Evolutionary conservation across 768 basidiomycete species (phyloP), one percentile per base, ranked within the genome.

Genomic region (Tylopilus felleus): DNA sequence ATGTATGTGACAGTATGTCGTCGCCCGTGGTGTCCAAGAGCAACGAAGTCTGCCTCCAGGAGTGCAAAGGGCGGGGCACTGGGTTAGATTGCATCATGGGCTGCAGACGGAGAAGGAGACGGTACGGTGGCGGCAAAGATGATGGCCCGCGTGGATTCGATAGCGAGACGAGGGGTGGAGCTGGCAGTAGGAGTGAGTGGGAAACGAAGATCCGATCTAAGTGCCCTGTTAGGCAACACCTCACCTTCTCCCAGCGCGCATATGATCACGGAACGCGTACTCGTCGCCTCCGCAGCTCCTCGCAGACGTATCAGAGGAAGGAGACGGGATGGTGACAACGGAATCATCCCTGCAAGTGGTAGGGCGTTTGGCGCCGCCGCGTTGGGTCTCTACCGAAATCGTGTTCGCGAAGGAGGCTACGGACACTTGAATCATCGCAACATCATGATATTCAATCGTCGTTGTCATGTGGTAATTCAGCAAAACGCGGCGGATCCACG

Each of bases 331-430:
- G 62, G 53, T 55, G 41, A 61, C 52, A 27, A 54, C 51, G 35
- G 59, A 52, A 38, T 63, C 69, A 0, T 69, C 60, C 23, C 44
- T n/a, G n/a, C n/a, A n/a, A n/a, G n/a, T 59, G 36, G 40, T 31
- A 13, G 63, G 27, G n/a, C 74, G 12, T 91, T 91, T 61, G 88
- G 84, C 1, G 68, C 77, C 4, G 80, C 81, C 8, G 88, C 86
- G 10, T 68, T 90, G 27, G 77, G 78, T 33, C 64, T 91, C 35
- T 83, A 79, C 51, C 78, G 85, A 25, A 75, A 76, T 41, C 80
- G 80, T 23, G 74, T 73, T 44, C 74, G 66, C 17, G 75, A 73
- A n/a, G n/a, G 0, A 85, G 80, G 3, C 61, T 85, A 51, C 79
- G 81, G 23, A 65, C 73, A 1, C 69, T 88, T n/a, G 72, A 77